Evolutionary conservation across 345 rosid species (phyloP).

Genomic region (Salix viminalis): DNA sequence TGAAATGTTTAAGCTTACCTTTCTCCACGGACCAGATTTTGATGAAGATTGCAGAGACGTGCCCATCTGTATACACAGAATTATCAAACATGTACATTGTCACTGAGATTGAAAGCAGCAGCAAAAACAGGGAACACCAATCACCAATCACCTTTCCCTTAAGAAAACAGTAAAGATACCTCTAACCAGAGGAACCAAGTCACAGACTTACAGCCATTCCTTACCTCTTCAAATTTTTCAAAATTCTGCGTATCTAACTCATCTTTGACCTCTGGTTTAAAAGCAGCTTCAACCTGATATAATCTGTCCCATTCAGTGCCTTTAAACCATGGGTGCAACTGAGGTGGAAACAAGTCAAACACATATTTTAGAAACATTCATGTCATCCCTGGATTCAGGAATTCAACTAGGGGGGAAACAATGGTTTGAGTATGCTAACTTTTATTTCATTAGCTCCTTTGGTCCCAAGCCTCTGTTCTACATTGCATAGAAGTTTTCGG

Average conservation of each 20-base stretch:
- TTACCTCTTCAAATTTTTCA: slow-evolving; percentile 67
- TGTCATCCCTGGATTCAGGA: too few species aligned
- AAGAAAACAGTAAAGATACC: too few species aligned
- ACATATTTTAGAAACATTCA: too few species aligned
- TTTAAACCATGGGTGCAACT: slow-evolving; percentile 62
- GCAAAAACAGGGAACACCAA: too few species aligned
- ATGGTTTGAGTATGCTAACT: slow-evolving; percentile 6
- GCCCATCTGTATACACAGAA: too few species aligned
- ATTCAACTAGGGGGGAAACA: too few species aligned
- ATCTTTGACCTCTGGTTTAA: slow-evolving; percentile 55
- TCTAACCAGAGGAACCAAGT: too few species aligned
- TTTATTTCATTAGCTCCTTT: slow-evolving; percentile 62
- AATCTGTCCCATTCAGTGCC: slow-evolving; percentile 55
- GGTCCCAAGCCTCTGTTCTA: slow-evolving; percentile 62
- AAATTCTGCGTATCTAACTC: slow-evolving; percentile 64
- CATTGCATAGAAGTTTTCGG: slow-evolving; percentile 54
- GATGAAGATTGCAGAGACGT: slow-evolving; percentile 7
- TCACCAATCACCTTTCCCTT: too few species aligned
- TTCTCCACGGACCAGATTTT: slow-evolving; percentile 35
- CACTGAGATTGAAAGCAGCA: too few species aligned
- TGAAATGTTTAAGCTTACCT: slow-evolving; percentile 11
- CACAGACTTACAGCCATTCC: too few species aligned
- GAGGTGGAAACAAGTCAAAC: background rate
- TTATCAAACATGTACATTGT: too few species aligned
- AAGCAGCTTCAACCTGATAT: slow-evolving; percentile 56